Base-by-base conservation (phyloP, 306 rosid species). In the Cucurbita maxima region DNA sequence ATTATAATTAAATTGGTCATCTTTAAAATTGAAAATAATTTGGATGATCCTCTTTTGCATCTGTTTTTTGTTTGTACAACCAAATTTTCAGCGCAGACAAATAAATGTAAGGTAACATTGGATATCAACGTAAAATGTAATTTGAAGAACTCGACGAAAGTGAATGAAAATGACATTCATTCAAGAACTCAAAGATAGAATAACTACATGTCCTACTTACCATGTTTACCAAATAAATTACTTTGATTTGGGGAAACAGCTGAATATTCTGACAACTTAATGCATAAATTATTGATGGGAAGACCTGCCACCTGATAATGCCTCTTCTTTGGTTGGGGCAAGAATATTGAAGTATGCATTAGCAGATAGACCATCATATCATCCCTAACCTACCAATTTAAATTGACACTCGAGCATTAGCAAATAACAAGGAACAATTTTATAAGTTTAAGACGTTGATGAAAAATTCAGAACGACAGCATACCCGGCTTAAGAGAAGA, bases 291-390 rank as follows among this genome's bases (percentile, higher is more conserved):
- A 68, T 59, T 86, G 59, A 86, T 77, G n/a, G 91, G 82, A 48
- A 74, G 78, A 64, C 98, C 98, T 54, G 86, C 81, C 79, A 92
- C 87, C 83, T 92, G 98, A 68, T 71, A 85, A 76, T 88, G 84
- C 25, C 77, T 83, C 79, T 80, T 85, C 48, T 12, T 78, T 64
- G 77, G 68, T 56, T 75, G 67, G 54, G 88, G 87, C 86, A 90
- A 68, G 85, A 92, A 92, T 72, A 92, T 86, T 6, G 81, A 88
- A 18, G 84, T 76, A 72, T 83, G 25, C 73, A 75, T 83, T 40
- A 87, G 81, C 50, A 89, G 79, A 68, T 85, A 85, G 48, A 78
- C 66, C 96, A 89, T 83, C 22, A 85, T 16, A 54, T 80, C 84
- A 60, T 85, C 87, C 73, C 87, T 88, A 84, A 90, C 87, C 97